These are phyloP conservation scores for Coemansia sp. DNA, from an alignment of 192 early-diverging fungal genomes.

Conservation along the genomic window DNA sequence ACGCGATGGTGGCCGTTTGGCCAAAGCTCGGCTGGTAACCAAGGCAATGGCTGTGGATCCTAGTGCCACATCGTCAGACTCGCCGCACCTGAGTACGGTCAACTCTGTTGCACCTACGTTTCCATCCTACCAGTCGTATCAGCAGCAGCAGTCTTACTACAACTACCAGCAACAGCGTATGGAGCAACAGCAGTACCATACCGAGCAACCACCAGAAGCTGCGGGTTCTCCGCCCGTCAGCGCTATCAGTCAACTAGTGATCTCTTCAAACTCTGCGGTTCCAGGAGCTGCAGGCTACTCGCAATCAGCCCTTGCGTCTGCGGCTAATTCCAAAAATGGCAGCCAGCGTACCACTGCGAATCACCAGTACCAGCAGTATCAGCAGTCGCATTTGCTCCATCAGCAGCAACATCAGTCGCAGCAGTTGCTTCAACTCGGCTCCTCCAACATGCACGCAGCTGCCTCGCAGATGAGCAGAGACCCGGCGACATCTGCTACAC, in stretches of 20 bases:
- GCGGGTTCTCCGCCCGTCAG: conserved; percentile 13
- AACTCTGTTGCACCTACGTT: background rate
- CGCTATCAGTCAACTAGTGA: conserved; percentile 14
- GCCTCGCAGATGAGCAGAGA: conserved; percentile 27
- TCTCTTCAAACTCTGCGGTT: conserved; percentile 18
- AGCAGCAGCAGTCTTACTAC: conserved; percentile 18
- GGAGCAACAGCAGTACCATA: conserved; percentile 11
- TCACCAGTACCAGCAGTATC: conserved; percentile 10
- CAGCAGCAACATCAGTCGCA: conserved; percentile 9
- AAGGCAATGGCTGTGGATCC: background rate
- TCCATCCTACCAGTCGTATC: conserved; percentile 13
- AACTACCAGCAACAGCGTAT: conserved; percentile 21
- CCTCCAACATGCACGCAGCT: conserved; percentile 14
- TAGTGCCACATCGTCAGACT: background rate
- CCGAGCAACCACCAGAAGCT: conserved; percentile 8
- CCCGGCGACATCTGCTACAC: conserved; percentile 8
- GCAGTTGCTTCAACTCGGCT: conserved; percentile 18
- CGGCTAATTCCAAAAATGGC: background rate
- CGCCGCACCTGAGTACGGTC: conserved; percentile 16
- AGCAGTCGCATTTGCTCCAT: conserved; percentile 7
- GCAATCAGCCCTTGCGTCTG: background rate
- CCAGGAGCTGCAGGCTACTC: background rate
- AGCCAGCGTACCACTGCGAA: background rate
- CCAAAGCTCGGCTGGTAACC: conserved; percentile 1
- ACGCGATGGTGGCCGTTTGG: conserved; percentile 6